Base-by-base conservation (phyloP, 345 rosid species). In the Populus euphratica region DNA sequence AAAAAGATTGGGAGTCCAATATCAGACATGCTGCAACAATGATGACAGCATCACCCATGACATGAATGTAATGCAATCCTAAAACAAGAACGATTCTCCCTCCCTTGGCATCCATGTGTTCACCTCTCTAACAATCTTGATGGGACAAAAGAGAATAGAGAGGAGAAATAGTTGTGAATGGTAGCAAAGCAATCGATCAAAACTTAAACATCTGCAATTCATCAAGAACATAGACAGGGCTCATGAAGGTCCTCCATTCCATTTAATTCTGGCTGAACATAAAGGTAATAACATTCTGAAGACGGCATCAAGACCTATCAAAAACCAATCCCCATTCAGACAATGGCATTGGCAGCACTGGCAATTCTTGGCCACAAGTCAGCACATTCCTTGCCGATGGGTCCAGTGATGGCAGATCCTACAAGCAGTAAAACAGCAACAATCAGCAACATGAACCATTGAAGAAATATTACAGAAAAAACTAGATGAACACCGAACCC, bases 301-400 rank as follows among this genome's bases (percentile, higher is more conserved):
- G 16, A 2, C 31, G 41, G 13, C n/a, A 67, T n/a, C 50, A 59
- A 1, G 47, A 56, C 27, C 39, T 50, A 14, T 36, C 5, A 2
- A 33, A 23, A 50, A 67, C 33, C 18, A 67, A 67, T 10, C 11
- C 13, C 20, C 67, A 23, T 67, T 73, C 63, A 79, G n/a, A 79
- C 81, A 35, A 79, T 79, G 33, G 81, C 81, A 73, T 79, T 79
- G 73, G 97, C 97, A 43, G 97, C 98, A 71, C 97, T 94, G 13
- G 97, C 98, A 83, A 92, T 94, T 84, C 98, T 91, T 4, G 97
- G 95, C 98, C 98, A 92, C 61, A 94, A 76, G 84, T 94, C 95
- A 6, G 97, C 98, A 79, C 98, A 92, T 85, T 94, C 98, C 78
- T 94, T 94, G 16, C 98, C 96, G 29, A 92, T 94, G 0, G 97